Conservation (phyloP, 1,139 yeast species). For the Protomyces lactucae-debilis region DNA sequence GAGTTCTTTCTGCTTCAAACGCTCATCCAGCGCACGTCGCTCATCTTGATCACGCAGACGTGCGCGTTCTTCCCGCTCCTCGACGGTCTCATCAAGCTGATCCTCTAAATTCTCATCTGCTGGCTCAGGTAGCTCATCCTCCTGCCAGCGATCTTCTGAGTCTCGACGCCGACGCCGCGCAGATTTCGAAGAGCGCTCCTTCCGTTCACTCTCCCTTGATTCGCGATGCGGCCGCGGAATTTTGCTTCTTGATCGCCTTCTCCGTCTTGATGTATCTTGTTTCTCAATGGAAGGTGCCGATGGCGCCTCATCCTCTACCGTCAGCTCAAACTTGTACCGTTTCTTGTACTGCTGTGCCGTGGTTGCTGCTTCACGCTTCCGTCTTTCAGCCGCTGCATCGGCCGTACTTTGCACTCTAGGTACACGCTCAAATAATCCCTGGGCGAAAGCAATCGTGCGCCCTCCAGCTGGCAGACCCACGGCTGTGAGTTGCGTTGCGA, state of each 20-base stretch:
- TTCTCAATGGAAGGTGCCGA: not conserved
- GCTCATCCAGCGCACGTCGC: slow-evolving; percentile 38
- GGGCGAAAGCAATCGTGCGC: slow-evolving; percentile 34
- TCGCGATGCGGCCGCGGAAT: not conserved
- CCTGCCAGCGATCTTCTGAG: slow-evolving; percentile 27
- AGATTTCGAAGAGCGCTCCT: slow-evolving; percentile 1
- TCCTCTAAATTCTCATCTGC: slow-evolving; percentile 25
- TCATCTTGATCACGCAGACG: slow-evolving; percentile 35
- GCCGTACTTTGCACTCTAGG: slow-evolving; percentile 30
- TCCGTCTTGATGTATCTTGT: slow-evolving; percentile 9
- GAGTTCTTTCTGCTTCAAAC: slow-evolving; percentile 36
- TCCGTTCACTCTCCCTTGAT: not conserved
- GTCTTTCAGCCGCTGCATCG: slow-evolving; percentile 17
- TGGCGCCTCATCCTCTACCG: slow-evolving; percentile 27
- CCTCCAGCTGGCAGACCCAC: slow-evolving; percentile 37
- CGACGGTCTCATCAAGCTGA: slow-evolving; percentile 14
- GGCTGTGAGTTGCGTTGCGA: slow-evolving; percentile 34
- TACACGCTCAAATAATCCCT: slow-evolving; percentile 34
- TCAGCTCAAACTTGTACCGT: slow-evolving; percentile 30
- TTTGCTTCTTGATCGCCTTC: slow-evolving; percentile 1
- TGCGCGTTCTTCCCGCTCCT: slow-evolving; percentile 30
- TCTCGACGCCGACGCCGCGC: slow-evolving; percentile 18
- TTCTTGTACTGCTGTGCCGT: slow-evolving; percentile 4
- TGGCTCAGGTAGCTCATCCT: slow-evolving; percentile 27
- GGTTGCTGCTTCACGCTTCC: slow-evolving; percentile 8